Percentiles rank a stretch among this genome's conserved stretches.
These are phyloP conservation scores for Kurtzmaniella natalensis DNA, from an alignment of 1,139 yeast species.

Conservation along the genomic window DNA sequence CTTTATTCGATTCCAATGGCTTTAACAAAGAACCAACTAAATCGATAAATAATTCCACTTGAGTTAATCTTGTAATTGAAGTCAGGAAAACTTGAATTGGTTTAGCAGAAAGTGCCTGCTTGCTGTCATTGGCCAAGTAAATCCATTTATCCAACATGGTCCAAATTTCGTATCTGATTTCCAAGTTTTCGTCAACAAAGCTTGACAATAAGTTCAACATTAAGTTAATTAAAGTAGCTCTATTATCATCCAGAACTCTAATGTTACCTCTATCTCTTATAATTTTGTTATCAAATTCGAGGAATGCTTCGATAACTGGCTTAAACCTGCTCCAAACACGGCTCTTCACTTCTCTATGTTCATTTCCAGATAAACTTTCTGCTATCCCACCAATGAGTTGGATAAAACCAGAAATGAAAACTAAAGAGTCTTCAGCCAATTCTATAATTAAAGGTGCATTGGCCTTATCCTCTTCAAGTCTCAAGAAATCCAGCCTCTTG, in stretches of 20 bases:
- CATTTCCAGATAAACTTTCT: slow-evolving; percentile 17
- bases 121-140: slow-evolving; percentile 34
- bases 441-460: slow-evolving; percentile 35
- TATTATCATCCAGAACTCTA: slow-evolving; percentile 31
- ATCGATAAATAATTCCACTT: slow-evolving; percentile 58
- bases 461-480: slow-evolving; percentile 10
- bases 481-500: slow-evolving; percentile 35
- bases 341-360: slow-evolving; percentile 22
- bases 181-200: slow-evolving; percentile 36
- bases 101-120: slow-evolving; percentile 24
- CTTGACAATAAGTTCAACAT: slow-evolving; percentile 41
- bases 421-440: slow-evolving; percentile 76
- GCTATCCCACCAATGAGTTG: slow-evolving; percentile 34
- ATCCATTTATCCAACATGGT: slow-evolving; percentile 68
- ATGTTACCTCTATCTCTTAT: slow-evolving; percentile 4
- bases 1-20: slow-evolving; percentile 18
- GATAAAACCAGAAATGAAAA: slow-evolving; percentile 70
- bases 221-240: slow-evolving; percentile 33
- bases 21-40: slow-evolving; percentile 38
- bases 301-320: slow-evolving; percentile 34
- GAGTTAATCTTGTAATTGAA: slow-evolving; percentile 41
- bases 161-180: slow-evolving; percentile 58
- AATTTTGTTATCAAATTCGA: slow-evolving; percentile 34
- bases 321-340: slow-evolving; percentile 31
- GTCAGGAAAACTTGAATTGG: slow-evolving; percentile 30